Conservation (phyloP, 345 rosid genomes). For the Arabidopsis thaliana region TAIR10.1 NC_003074.8:9879001-9879500, state of each 20-base stretch:
- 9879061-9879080: not conserved
- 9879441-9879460: not conserved
- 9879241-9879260: too few species aligned
- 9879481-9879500: constrained; percentile 19
- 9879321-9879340: too few species aligned
- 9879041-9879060: not conserved
- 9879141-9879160: not conserved
- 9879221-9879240: too few species aligned
- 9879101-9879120: not conserved
- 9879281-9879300: too few species aligned
- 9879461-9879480: not conserved
- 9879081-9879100: not conserved
- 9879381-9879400: not conserved
- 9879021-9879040: not conserved
- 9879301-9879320: too few species aligned
- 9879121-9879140: not conserved
- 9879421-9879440: too few species aligned
- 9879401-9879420: not conserved
- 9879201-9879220: too few species aligned
- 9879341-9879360: too few species aligned
- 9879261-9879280: too few species aligned
- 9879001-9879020: not conserved
- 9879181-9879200: too few species aligned
- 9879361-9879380: not conserved
- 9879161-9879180: too few species aligned